Conservation (phyloP, 176 grass and related monocot species). For the Juncus effusus region DNA sequence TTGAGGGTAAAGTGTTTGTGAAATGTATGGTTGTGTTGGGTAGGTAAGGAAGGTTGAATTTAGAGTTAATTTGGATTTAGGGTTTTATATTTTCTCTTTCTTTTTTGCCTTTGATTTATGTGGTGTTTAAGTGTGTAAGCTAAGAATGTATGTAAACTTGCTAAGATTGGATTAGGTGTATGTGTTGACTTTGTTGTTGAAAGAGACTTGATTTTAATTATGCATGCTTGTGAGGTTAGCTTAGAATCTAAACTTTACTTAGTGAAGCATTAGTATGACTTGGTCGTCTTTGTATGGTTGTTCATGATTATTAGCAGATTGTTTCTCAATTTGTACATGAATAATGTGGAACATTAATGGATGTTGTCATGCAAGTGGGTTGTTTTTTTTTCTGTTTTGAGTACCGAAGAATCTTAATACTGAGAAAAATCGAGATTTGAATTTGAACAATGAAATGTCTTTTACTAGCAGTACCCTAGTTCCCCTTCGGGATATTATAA, state of each 20-base stretch:
- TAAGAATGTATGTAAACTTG: constrained; percentile 25
- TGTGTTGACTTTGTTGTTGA: constrained; percentile 32
- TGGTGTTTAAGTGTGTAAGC: constrained; percentile 1
- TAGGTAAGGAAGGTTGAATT: constrained; percentile 13
- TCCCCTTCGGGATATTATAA: no score
- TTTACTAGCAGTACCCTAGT: no score
- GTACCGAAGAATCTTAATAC: no score
- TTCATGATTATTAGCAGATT: no score
- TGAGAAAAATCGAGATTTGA: no score
- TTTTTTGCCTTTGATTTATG: not conserved
- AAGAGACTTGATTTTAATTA: constrained; percentile 21
- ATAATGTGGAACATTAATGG: no score
- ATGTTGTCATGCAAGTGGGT: no score
- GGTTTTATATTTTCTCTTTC: not conserved
- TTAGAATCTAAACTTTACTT: not conserved
- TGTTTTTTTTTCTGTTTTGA: no score
- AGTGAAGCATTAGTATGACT: no score
- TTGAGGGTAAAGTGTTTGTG: not conserved
- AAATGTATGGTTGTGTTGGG: constrained; percentile 6
- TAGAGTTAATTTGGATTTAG: constrained; percentile 23
- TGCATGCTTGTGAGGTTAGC: constrained; percentile 1
- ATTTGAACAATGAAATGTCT: no score
- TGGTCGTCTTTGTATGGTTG: no score
- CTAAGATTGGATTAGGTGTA: constrained; percentile 26
- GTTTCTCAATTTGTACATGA: no score